A percentile compares a stretch with the other conserved stretches of the same genome.
These are phyloP conservation scores for Climacium dendroides DNA, from an alignment of 225 moss, liverwort and hornwort genomes.

Conservation along the genomic window DNA sequence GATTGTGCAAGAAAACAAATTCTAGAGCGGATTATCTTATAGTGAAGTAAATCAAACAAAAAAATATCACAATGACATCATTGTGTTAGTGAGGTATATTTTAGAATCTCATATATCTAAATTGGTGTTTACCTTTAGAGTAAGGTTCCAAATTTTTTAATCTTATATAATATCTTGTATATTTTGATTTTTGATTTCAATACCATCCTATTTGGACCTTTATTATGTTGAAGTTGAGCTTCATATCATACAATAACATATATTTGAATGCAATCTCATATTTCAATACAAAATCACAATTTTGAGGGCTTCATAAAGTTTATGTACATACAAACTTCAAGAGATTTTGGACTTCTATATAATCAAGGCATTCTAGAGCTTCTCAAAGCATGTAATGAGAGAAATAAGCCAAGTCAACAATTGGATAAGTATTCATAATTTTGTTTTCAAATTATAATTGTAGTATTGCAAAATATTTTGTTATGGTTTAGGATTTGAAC, in stretches of 20 bases:
- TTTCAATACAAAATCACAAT: not conserved
- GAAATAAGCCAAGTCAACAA: not conserved
- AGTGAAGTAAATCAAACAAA: not conserved
- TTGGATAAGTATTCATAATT: not conserved
- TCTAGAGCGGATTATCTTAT: not conserved
- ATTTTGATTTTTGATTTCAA: not conserved
- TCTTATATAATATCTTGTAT: not conserved
- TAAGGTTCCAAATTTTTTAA: not conserved
- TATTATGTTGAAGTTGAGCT: not conserved
- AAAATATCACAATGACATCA: not conserved
- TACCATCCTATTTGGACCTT: not conserved
- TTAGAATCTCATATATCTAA: not conserved
- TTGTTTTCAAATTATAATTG: not conserved
- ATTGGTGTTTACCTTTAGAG: not conserved
- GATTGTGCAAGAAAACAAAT: accelerated
- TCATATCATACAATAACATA: not conserved
- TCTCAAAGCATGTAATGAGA: not conserved
- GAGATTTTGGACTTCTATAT: not conserved
- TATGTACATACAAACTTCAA: not conserved
- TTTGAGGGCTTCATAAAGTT: not conserved
- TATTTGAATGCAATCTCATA: not conserved
- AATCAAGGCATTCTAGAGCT: not conserved
- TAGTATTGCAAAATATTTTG: not conserved
- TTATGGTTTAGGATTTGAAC: not conserved
- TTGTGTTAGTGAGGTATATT: accelerated